phyloP scores from a whole-genome alignment of 768 basidiomycete species.

The Cytidiella melzeri region DNA sequence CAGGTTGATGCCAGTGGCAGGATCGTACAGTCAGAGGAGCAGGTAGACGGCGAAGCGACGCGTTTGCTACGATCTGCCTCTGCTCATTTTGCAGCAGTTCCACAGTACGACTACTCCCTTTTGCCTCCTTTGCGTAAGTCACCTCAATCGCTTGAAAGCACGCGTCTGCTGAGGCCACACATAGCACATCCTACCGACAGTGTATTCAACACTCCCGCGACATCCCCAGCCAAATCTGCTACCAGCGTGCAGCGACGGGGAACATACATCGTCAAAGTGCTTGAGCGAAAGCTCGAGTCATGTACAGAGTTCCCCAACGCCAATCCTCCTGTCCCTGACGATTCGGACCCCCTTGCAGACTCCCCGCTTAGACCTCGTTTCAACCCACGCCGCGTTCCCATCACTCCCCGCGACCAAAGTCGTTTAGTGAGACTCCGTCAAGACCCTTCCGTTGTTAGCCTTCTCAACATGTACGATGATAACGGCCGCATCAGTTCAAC shows the following conservation, averaged over 20 bases:
- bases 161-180: neutral
- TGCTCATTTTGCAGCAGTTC: slow-evolving; percentile 51
- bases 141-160: neutral
- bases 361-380: slow-evolving; percentile 24
- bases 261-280: slow-evolving; percentile 71
- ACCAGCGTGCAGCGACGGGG: slow-evolving; percentile 47
- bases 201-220: slow-evolving; percentile 41
- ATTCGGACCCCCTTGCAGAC: slow-evolving; percentile 1
- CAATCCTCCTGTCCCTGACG: slow-evolving; percentile 35
- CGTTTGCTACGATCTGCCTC: slow-evolving; percentile 68
- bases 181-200: slow-evolving; percentile 57
- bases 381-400: slow-evolving; percentile 26
- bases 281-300: slow-evolving; percentile 51
- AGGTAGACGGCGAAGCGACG: slow-evolving; percentile 43
- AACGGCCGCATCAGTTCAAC: slow-evolving; percentile 55
- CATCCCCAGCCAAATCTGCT: slow-evolving; percentile 44
- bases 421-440: slow-evolving; percentile 57
- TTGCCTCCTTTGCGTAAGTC: slow-evolving; percentile 69
- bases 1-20: slow-evolving; percentile 22
- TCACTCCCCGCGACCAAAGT: slow-evolving; percentile 40
- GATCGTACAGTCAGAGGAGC: slow-evolving; percentile 13
- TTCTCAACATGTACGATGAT: slow-evolving; percentile 69
- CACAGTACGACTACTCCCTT: slow-evolving; percentile 49
- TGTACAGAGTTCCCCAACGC: slow-evolving; percentile 63
- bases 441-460: slow-evolving; percentile 73